Evolutionary conservation across 108 stramenopile species (phyloP).

Genomic region (Epithemia pelagica): DNA sequence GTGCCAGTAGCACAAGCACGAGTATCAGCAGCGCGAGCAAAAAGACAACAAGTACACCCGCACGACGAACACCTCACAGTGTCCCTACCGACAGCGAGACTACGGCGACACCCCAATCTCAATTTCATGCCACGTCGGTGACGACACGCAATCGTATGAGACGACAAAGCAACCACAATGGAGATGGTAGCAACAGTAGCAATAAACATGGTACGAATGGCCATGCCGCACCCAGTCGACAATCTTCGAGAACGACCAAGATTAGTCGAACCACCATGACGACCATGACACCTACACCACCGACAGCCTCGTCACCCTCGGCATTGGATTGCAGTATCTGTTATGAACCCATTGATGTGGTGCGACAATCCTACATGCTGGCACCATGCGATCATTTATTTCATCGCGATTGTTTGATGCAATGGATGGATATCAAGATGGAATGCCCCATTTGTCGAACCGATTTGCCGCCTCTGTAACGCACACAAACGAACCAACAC

Average conservation of each 20-base stretch:
- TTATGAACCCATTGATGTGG: conserved; percentile 2
- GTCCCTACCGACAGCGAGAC: no score
- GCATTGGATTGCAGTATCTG: conserved; percentile 5
- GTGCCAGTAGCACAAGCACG: neutral
- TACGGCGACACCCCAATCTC: neutral
- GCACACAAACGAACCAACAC: no score
- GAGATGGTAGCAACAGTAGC: neutral
- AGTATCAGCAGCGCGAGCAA: no score
- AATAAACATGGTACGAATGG: neutral
- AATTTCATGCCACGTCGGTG: neutral
- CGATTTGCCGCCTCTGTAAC: conserved; percentile 23
- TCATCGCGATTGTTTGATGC: conserved; percentile 84
- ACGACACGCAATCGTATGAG: neutral
- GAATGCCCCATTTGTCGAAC: conserved; percentile 88
- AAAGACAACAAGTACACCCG: no score
- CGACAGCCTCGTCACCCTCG: neutral
- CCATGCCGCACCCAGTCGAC: no score
- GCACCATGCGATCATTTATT: conserved; percentile 97
- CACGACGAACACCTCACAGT: no score
- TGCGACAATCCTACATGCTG: conserved; percentile 70
- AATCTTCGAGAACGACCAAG: no score
- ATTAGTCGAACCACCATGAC: neutral
- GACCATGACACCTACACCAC: neutral
- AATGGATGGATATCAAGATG: conserved; percentile 98
- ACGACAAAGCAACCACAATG: neutral